A percentile compares a stretch with the other conserved stretches of the same genome.
Conservation (phyloP, 2,329 filamentous ascomycete species). For the Aspergillus texensis region DNA sequence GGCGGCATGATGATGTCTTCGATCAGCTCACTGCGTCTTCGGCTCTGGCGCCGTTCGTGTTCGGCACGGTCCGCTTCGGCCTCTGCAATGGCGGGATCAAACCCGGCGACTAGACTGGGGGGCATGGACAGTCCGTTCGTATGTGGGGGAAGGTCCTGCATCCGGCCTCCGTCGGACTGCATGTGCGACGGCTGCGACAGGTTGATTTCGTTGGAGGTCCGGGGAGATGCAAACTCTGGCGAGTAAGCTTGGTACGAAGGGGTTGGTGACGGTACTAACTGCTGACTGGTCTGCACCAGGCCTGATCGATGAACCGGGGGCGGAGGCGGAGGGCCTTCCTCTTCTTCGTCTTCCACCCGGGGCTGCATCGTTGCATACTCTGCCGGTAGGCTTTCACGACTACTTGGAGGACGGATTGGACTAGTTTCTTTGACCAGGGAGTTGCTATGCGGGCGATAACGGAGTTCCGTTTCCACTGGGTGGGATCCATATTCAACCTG, state of each 20-base stretch:
- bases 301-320: constrained; percentile 40
- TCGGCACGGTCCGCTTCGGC: constrained; percentile 32
- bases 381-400: constrained; percentile 34
- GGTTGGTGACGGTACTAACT: constrained; percentile 26
- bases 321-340: constrained; percentile 40
- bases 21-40: constrained; percentile 28
- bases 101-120: constrained; percentile 46
- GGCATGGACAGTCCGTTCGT: constrained; percentile 38
- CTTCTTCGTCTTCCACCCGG: constrained; percentile 50
- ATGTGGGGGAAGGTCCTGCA: constrained; percentile 29
- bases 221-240: constrained; percentile 28
- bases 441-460: constrained; percentile 32
- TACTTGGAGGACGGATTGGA: constrained; percentile 27
- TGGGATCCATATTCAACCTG: constrained; percentile 22
- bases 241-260: constrained; percentile 33
- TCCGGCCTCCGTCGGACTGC: constrained; percentile 19
- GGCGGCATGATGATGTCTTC: constrained; percentile 30
- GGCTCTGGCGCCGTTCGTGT: constrained; percentile 30
- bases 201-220: constrained; percentile 24
- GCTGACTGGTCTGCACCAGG: constrained; percentile 29
- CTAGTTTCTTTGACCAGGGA: constrained; percentile 24
- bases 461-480: constrained; percentile 20
- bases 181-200: constrained; percentile 29
- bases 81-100: constrained; percentile 36
- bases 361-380: constrained; percentile 51